Evolutionary conservation across 1,139 yeast genomes (phyloP).

Genomic region (Yamadazyma membranifaciens): DNA sequence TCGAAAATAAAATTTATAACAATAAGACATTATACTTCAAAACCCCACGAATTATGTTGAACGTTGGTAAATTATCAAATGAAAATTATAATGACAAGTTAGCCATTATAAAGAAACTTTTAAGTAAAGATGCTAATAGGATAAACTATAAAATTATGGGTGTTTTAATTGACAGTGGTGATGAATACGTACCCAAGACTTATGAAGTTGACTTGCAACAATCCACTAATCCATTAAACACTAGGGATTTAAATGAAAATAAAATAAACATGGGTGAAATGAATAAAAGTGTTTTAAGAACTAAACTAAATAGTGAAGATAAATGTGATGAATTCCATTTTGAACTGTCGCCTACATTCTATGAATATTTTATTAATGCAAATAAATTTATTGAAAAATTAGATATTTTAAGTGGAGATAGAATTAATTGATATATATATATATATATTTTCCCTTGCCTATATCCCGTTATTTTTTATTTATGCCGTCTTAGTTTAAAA

Average conservation of each 20-base stretch:
- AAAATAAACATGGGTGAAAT: conserved; percentile 17
- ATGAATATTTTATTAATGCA: conserved; percentile 26
- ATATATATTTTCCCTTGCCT: not conserved
- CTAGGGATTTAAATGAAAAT: not conserved
- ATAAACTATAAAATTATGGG: conserved; percentile 27
- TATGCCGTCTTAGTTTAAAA: conserved; percentile 6
- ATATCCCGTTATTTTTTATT: too few species aligned
- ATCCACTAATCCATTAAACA: conserved; percentile 3
- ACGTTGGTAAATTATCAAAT: conserved; percentile 27
- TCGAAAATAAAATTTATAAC: conserved; percentile 19
- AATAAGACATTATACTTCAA: conserved; percentile 17
- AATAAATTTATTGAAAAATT: conserved; percentile 24
- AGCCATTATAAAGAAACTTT: conserved; percentile 14
- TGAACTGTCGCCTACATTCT: conserved; percentile 2
- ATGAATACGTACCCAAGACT: conserved; percentile 25
- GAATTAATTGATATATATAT: conserved; percentile 5
- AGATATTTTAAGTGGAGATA: conserved; percentile 15
- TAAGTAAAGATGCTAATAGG: conserved; percentile 10
- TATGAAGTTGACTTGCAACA: conserved; percentile 6
- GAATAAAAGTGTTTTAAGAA: conserved; percentile 17
- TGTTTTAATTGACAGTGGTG: conserved; percentile 41
- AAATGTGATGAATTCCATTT: conserved; percentile 3
- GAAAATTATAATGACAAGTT: conserved; percentile 18
- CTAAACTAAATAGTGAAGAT: conserved; percentile 16
- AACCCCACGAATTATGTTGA: conserved; percentile 27